These are phyloP conservation scores for Juncus inflexus DNA, from an alignment of 176 grass and related monocot species.

Conservation along the genomic window DNA sequence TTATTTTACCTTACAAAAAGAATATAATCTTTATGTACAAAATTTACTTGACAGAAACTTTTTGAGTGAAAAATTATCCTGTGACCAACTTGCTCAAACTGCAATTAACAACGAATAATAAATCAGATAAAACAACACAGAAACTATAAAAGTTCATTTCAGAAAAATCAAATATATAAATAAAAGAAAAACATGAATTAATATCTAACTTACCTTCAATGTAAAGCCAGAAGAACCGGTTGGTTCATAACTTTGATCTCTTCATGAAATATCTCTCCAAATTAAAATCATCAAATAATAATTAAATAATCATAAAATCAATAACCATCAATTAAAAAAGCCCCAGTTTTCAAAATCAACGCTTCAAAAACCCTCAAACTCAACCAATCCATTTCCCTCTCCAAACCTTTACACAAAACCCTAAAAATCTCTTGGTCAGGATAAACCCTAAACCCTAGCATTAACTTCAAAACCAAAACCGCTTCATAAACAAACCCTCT, in stretches of 20 bases:
- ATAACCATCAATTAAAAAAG: conserved; percentile 24
- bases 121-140: too few species aligned
- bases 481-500: conserved; percentile 54
- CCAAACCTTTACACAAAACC: conserved; percentile 45
- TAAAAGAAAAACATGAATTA: not conserved
- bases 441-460: conserved; percentile 59
- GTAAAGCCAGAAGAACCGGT: not conserved
- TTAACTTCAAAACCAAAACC: conserved; percentile 42
- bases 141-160: not conserved
- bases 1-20: too few species aligned
- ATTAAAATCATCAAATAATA: not conserved
- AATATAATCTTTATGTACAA: too few species aligned
- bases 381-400: conserved; percentile 37
- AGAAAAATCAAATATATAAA: not conserved
- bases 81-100: too few species aligned
- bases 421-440: conserved; percentile 53
- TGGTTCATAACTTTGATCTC: not conserved
- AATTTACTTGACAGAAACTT: too few species aligned
- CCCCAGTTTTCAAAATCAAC: conserved; percentile 58
- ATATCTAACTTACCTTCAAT: not conserved
- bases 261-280: not conserved
- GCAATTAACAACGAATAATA: too few species aligned
- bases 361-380: conserved; percentile 48
- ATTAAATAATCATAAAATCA: not conserved
- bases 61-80: too few species aligned